Evolutionary conservation across 176 grass and related monocot genomes (phyloP).

Genomic region (Luzula sylvatica): DNA sequence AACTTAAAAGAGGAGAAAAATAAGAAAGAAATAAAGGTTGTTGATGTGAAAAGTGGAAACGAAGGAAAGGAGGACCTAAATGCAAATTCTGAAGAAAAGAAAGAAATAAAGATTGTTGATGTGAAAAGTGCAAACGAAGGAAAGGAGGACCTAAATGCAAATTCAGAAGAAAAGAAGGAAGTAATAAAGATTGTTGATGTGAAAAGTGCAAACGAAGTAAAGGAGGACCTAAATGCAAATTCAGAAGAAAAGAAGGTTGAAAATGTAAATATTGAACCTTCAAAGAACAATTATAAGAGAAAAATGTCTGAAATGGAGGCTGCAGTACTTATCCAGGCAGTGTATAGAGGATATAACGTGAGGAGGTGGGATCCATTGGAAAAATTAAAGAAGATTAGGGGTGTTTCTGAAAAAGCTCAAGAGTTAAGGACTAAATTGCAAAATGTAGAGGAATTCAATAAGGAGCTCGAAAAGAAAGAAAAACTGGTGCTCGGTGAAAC

Average conservation of each 20-base stretch:
- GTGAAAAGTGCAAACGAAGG: too few species aligned
- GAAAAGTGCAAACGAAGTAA: neutral
- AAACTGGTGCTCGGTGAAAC: conserved; percentile 36
- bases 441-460: conserved; percentile 33
- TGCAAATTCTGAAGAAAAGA: conserved; percentile 13
- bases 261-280: conserved; percentile 1
- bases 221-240: too few species aligned
- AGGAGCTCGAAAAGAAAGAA: conserved; percentile 29
- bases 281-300: too few species aligned
- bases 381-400: conserved; percentile 55
- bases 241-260: neutral
- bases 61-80: conserved; percentile 7
- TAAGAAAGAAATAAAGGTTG: conserved; percentile 9
- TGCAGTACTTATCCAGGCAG: conserved; percentile 50
- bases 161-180: neutral
- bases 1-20: conserved; percentile 3
- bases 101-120: conserved; percentile 5
- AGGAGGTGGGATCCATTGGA: conserved; percentile 59
- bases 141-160: conserved; percentile 23
- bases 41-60: neutral
- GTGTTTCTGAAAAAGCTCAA: conserved; percentile 32
- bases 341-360: conserved; percentile 54
- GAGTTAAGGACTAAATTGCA: conserved; percentile 36
- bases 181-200: neutral
- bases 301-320: conserved; percentile 40